Conservation (phyloP, 192 early-diverging fungal species). For the Linnemannia elongata region DNA sequence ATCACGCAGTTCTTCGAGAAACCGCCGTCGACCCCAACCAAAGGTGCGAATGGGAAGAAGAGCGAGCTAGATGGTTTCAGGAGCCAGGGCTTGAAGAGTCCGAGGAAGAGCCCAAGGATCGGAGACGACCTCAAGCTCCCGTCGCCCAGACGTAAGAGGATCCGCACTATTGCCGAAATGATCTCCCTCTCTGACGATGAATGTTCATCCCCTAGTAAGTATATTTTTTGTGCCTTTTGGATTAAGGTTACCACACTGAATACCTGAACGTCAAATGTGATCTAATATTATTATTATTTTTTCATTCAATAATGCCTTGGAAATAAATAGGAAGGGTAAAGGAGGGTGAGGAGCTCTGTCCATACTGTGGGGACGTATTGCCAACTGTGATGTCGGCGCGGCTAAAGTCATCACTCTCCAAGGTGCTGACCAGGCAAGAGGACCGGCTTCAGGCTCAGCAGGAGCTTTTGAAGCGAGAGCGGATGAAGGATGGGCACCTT, state of each 20-base stretch:
- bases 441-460: slow-evolving; percentile 1
- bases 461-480: neutral
- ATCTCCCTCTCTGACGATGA: slow-evolving; percentile 36
- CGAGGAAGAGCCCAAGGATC: neutral
- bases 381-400: slow-evolving; percentile 14
- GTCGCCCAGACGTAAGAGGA: slow-evolving; percentile 21
- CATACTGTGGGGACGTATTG: slow-evolving; percentile 35
- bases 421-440: neutral
- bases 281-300: neutral
- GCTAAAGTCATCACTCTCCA: slow-evolving; percentile 18
- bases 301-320: neutral
- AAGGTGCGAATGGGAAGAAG: neutral
- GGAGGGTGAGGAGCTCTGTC: slow-evolving; percentile 18
- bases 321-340: neutral
- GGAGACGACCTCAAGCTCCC: slow-evolving; percentile 19
- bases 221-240: too few relatives aligned
- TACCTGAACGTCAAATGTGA: too few relatives aligned
- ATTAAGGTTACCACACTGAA: too few relatives aligned
- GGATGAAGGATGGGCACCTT: neutral
- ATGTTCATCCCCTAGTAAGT: neutral
- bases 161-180: neutral
- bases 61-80: neutral
- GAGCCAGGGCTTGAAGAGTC: neutral
- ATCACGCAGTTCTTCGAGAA: neutral
- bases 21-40: neutral